Base-by-base conservation (phyloP, 2,329 filamentous ascomycete species). In the Aspergillus quadrilineatus region DNA sequence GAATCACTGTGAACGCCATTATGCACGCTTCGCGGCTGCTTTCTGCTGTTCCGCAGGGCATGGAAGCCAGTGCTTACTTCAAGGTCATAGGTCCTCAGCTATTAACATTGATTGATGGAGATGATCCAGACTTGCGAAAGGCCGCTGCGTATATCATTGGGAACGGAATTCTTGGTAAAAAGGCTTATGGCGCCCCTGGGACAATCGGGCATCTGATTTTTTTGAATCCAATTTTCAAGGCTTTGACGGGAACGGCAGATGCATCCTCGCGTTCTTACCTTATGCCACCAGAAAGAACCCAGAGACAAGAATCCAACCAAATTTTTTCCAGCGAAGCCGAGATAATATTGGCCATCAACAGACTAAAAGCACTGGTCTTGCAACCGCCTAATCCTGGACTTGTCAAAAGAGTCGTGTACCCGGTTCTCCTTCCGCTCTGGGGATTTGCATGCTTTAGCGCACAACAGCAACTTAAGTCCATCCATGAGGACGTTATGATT, bases 311-410 rank as follows among this genome's bases (percentile, higher is more conserved):
- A 8, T 26, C 59, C 9, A 56, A 56, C 4, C 29, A 60, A 29
- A 58, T 60, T 8, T 5, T 73, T n/a, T 66, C 73, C 5, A 50
- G 62, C 17, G 66, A 69, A 29, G 37, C 59, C 10, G 62, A 64
- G n/a, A 53, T 77, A 15, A 36, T 62, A 1, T 49, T 72, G 22
- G 70, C 73, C 5, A 39, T 78, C 15, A 57, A 72, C 30, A 71
- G 75, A 46, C 49, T 78, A n/a, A 63, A 61, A 34, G 67, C 62
- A 6, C 58, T 78, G n/a, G 64, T 69, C 6, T 57, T 75, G 26
- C 72, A 75, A 34, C 75, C 77, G 60, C 75, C 75, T 14, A 77
- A 77, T 53, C 75, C 75, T 14, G 69, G 71, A 4, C 68, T 78
- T 14, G 72, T 77, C 15, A 77, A 75, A 56, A 69, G 75, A 48